Percentiles rank a stretch among this genome's conserved stretches.
These are phyloP conservation scores for Suillus sp. DNA, from an alignment of 768 basidiomycete genomes.

Conservation along the genomic window DNA sequence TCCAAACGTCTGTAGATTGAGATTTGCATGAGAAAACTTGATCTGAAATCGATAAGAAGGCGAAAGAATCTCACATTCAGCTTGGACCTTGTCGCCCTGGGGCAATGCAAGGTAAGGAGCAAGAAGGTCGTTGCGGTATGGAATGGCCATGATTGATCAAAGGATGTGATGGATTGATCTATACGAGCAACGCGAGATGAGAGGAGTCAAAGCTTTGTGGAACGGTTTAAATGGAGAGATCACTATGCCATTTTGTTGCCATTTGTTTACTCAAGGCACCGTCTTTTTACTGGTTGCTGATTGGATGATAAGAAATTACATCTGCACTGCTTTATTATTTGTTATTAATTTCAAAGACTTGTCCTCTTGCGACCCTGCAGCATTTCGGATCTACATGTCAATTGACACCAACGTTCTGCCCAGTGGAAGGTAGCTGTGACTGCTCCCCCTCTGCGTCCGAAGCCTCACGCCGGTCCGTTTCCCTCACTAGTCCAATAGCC, in stretches of 20 bases:
- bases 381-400: not conserved
- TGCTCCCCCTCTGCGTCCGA: not conserved
- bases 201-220: constrained; percentile 12
- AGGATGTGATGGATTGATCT: constrained; percentile 13
- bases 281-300: constrained; percentile 15
- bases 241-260: constrained; percentile 24
- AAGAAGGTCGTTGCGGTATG: constrained; percentile 82
- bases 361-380: not conserved
- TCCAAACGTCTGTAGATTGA: constrained; percentile 83
- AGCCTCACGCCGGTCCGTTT: not conserved
- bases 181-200: constrained; percentile 10
- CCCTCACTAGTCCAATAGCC: not conserved
- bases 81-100: constrained; percentile 93
- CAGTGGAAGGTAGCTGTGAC: too few species aligned
- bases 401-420: not conserved
- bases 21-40: constrained; percentile 20
- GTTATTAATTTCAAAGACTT: constrained; percentile 8
- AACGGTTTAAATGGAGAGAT: constrained; percentile 26
- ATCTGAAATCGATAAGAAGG: constrained; percentile 13
- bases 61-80: constrained; percentile 68
- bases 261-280: constrained; percentile 24
- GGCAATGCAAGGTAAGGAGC: constrained; percentile 85
- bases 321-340: not conserved
- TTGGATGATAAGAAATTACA: constrained; percentile 34
- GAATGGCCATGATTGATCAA: constrained; percentile 36